Evolutionary conservation across 805 yeast genomes (phyloP), one percentile per base, ranked within the genome.

Genomic region (Candida vaughaniae): DNA sequence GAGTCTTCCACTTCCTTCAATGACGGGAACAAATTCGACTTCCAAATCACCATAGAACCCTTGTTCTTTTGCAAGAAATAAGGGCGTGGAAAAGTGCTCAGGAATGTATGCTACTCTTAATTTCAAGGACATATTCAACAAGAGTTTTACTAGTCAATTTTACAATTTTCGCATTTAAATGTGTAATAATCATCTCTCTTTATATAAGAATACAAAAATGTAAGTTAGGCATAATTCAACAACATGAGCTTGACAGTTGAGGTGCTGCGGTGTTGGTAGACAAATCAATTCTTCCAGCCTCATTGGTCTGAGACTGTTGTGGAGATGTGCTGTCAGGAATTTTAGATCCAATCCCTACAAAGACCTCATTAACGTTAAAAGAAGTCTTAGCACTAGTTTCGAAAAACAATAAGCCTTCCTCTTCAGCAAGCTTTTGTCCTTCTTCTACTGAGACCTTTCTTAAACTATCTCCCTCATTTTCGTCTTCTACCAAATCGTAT

Each of bases 351-450:
- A 91, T 86, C 11, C 87, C 91, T 55, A 87, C 66, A 58, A 91
- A 91, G 37, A 91, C 95, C 45, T 91, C 95, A 54, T 85, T 87
- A 26, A 91, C 96, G 54, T 90, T 89, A 53, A 75, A 73, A 12
- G 91, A 85, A 3, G 95, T 80, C 68, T 91, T 91, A 15, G 99
- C 99, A 57, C 93, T 82, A 6, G 97, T 88, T 66, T 91, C 99
- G 56, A 86, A 91, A 56, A 91, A 91, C 47, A 93, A 65, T 41
- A 93, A 69, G 2, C 85, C 89, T 64, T 91, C 96, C 53, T 93
- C 97, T 26, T 85, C 85, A 3, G 98, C 97, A 42, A 91, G 71
- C 39, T 76, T 77, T 61, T 81, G 71, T 25, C 96, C 99, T 59
- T 93, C 98, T 49, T 85, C 90, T 33, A 76, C 71, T 22, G 88